Base-by-base conservation (phyloP, 108 stramenopile species). In the Nitzschia inconspicua region DNA sequence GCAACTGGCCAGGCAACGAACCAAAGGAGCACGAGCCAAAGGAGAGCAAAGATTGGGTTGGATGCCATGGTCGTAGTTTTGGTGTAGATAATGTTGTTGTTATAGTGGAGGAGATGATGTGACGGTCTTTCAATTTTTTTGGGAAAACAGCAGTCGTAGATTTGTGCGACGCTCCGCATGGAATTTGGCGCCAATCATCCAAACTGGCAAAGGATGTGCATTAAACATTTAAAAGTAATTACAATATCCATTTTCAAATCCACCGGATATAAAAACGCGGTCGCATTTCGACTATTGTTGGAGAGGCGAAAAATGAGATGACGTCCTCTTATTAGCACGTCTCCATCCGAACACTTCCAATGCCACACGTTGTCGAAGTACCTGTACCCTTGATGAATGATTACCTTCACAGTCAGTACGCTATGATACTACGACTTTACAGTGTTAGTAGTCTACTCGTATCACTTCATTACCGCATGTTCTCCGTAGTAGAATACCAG, bases 1-100 rank as follows among this genome's bases (percentile, higher is more conserved):
- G 90, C 84, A 50, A 92, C 50, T 20, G 90, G 90, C 90, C 90
- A 92, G 9, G 86, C 90, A 31, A 92, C 57, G 57, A 80, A 88
- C 50, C 82, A 34, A 41, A 86, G 76, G 34, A 90, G 65, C 25
- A 59, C 58, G 23, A 81, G 47, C 83, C 88, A 90, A 6, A 88
- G 37, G 50, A 92, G n/a, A 11, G 80, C 71, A 43, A 80, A 88
- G 37, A 92, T 42, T 4, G 82, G 75, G 30, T 60, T 78, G 9
- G 26, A 13, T 43, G 88, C 82, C 89, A 91, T 91, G 61, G 44
- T 83, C 37, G n/a, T 39, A 11, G 37, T 39, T 1, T 14, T 11
- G 37, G 37, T 14, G n/a, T 39, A 39, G 11, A 39, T 39, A 39
- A 39, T 14, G 11, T 39, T 39, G 37, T 14, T 14, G n/a, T 39